phyloP scores from a whole-genome alignment of 768 basidiomycete species.

The Termitomyces sp. region DNA sequence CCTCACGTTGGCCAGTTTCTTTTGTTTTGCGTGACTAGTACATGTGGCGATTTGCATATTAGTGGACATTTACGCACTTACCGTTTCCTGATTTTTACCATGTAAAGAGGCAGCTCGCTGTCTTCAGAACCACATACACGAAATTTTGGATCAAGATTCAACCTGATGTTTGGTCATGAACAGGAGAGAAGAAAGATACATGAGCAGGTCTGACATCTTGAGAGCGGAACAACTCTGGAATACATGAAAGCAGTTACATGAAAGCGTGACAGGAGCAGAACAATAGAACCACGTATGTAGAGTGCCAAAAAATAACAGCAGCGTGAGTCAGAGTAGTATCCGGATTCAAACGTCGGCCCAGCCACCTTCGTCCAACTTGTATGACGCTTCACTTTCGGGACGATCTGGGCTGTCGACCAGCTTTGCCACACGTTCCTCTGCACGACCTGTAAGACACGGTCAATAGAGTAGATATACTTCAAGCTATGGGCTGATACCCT shows the following conservation, averaged over 20 bases:
- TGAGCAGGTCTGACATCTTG: not conserved
- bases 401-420: conserved; percentile 86
- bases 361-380: conserved; percentile 87
- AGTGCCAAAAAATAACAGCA: not conserved
- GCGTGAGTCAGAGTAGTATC: not conserved
- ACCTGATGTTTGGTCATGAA: not conserved
- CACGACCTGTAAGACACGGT: conserved; percentile 47
- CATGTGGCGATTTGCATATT: too few relatives aligned
- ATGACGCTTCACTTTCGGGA: conserved; percentile 88
- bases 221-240: not conserved
- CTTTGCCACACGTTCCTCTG: conserved; percentile 88
- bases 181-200: not conserved
- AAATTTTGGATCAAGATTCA: not conserved
- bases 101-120: too few relatives aligned
- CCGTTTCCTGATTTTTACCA: too few relatives aligned
- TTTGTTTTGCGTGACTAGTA: too few relatives aligned
- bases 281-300: not conserved
- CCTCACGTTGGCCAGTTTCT: too few relatives aligned
- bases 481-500: conserved; percentile 43
- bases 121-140: not conserved
- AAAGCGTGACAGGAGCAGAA: not conserved
- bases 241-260: not conserved
- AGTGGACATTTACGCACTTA: too few relatives aligned
- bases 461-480: not conserved
- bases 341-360: conserved; percentile 72